Percentiles rank a stretch among this genome's conserved stretches.
These are phyloP conservation scores for Areca catechu DNA, from an alignment of 176 grass and related monocot genomes.

Conservation along the genomic window DNA sequence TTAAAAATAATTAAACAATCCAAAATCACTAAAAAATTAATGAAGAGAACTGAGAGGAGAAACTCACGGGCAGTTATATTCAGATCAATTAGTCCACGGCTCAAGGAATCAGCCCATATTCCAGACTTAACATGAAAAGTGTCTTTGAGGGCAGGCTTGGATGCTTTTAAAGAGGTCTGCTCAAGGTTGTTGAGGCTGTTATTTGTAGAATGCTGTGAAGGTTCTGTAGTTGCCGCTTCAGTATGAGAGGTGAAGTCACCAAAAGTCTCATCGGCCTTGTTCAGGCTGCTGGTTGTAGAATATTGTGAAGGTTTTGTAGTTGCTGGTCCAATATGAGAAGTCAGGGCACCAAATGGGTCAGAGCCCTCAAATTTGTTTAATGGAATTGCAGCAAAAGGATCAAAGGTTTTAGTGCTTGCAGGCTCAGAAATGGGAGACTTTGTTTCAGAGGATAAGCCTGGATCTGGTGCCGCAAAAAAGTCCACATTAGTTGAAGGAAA, in stretches of 20 bases:
- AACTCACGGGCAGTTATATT: constrained; percentile 89
- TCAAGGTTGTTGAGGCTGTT: constrained; percentile 9
- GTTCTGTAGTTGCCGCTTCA: constrained; percentile 16
- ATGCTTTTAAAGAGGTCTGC: constrained; percentile 32
- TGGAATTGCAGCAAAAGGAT: constrained; percentile 30
- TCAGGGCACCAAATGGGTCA: constrained; percentile 22
- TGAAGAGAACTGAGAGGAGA: background rate
- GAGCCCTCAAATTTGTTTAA: constrained; percentile 18
- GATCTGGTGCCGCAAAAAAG: constrained; percentile 6
- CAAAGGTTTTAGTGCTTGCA: constrained; percentile 7
- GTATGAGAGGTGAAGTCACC: constrained; percentile 21
- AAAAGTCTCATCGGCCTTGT: constrained; percentile 22
- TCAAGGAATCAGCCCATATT: constrained; percentile 94
- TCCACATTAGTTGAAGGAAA: constrained; percentile 19
- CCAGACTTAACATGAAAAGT: constrained; percentile 92
- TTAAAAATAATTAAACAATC: no score
- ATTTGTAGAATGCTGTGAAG: constrained; percentile 8
- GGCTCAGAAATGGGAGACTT: constrained; percentile 18
- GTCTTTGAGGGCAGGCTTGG: constrained; percentile 24
- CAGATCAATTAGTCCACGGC: constrained; percentile 90
- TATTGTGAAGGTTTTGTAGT: constrained; percentile 21
- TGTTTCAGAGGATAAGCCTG: constrained; percentile 22
- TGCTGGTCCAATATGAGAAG: constrained; percentile 21
- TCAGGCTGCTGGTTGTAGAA: constrained; percentile 5
- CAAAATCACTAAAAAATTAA: no score